Conservation (phyloP, 2,329 filamentous ascomycete genomes). For the Apiospora hydei region DNA sequence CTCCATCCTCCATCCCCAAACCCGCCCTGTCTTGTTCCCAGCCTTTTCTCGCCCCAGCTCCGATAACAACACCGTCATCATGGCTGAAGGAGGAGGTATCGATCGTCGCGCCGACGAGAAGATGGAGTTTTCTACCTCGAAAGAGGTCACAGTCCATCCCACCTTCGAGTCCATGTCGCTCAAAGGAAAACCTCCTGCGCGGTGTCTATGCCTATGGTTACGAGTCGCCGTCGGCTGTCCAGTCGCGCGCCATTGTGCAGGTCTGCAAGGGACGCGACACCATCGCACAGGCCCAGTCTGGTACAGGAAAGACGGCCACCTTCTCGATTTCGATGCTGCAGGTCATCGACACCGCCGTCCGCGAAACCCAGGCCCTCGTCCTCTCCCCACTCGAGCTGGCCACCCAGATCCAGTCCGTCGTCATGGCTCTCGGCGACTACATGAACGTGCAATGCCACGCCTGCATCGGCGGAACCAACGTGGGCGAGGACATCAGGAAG, state of each 20-base stretch:
- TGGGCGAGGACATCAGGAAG: slow-evolving; percentile 32
- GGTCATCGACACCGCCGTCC: slow-evolving; percentile 91
- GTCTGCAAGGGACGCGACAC: slow-evolving; percentile 97
- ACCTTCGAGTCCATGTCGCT: slow-evolving; percentile 96
- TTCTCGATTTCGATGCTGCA: slow-evolving; percentile 96
- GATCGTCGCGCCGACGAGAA: slow-evolving; percentile 94
- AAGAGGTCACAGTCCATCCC: slow-evolving; percentile 94
- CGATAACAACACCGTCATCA: slow-evolving; percentile 53
- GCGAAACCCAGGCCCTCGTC: slow-evolving; percentile 93
- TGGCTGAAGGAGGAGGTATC: slow-evolving; percentile 83
- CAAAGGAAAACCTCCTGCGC: slow-evolving; percentile 96
- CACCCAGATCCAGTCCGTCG: slow-evolving; percentile 96
- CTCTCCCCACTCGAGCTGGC: slow-evolving; percentile 94
- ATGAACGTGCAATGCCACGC: slow-evolving; percentile 99
- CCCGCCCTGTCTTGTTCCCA: background rate
- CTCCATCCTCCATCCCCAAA: background rate
- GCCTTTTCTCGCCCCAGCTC: too few relatives aligned
- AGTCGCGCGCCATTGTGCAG: slow-evolving; percentile 91
- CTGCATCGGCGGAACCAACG: slow-evolving; percentile 79
- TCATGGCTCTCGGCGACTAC: slow-evolving; percentile 99
- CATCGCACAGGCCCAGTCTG: slow-evolving; percentile 95
- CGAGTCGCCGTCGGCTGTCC: slow-evolving; percentile 95
- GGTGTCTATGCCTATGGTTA: slow-evolving; percentile 99
- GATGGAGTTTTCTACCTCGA: slow-evolving; percentile 98
- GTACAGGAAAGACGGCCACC: slow-evolving; percentile 95